Base-by-base conservation (phyloP, 306 rosid species). In the Prunus armeniaca region DNA sequence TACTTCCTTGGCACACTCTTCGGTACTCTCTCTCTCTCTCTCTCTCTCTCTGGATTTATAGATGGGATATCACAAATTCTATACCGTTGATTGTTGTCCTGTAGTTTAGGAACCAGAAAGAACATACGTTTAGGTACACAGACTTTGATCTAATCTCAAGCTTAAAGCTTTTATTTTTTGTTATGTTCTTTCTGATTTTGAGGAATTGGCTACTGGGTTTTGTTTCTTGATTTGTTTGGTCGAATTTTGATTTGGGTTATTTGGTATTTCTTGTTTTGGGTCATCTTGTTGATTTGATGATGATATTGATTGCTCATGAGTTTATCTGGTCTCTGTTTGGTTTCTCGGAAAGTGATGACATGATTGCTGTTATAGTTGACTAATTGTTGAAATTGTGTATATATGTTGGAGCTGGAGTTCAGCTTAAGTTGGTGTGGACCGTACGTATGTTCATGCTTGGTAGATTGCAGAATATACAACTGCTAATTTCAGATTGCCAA, bases 11-110 rank as follows among this genome's bases (percentile, higher is more conserved):
- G 38, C 89, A 81, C 81, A 27, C 80, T 17, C 47, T 71, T 84
- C 83, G 97, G 97, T 91, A 88, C 27, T 25, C 27, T 1, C 27
- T 25, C 27, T 25, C 27, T 25, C 25, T 24, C 25, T 24, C n/a
- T n/a, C 28, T 49, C 70, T 80, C 69, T 75, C 61, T 70, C 47
- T 72, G 6, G 72, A 20, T 74, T 57, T 79, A 52, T 71, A 28
- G 15, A 62, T 77, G 79, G 73, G 81, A 70, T 51, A 69, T 63
- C 45, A 7, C 67, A 72, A 78, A 72, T 85, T 60, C 3, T 32
- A 34, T 25, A 61, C 46, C 78, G 72, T 69, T 66, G 68, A 65
- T 88, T 70, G 49, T 75, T 64, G 49, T 28, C 45, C 58, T 28
- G 28, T 7, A 66, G 69, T 65, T 86, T 47, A 69, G 61, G 66